These are phyloP conservation scores for Pythium guiyangense DNA, from an alignment of 352 stramenopile species.

Conservation along the genomic window DNA sequence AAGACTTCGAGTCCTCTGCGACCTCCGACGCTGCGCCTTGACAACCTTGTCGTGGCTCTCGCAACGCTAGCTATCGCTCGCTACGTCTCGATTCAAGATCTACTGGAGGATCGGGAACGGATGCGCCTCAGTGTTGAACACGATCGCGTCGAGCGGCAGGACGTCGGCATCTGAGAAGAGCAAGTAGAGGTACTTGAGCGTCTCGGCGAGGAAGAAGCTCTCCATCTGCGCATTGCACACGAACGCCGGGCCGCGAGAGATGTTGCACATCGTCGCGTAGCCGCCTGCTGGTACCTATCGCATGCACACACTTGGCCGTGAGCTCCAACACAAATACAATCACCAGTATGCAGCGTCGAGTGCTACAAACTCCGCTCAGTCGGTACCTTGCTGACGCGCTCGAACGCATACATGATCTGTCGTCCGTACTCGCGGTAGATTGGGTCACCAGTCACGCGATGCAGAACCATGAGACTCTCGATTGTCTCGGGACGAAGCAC, in stretches of 20 bases:
- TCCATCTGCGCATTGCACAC: slow-evolving; percentile 50
- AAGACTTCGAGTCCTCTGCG: no score
- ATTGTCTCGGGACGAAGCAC: slow-evolving; percentile 82
- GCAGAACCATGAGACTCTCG: slow-evolving; percentile 87
- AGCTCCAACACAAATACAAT: no score
- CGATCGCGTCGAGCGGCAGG: slow-evolving; percentile 60
- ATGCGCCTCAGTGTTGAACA: slow-evolving; percentile 87
- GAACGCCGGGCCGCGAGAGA: slow-evolving; percentile 26
- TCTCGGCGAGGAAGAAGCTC: slow-evolving; percentile 89
- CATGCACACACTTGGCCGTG: no score
- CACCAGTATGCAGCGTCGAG: no score
- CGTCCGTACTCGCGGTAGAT: slow-evolving; percentile 79
- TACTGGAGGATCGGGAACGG: slow-evolving; percentile 41
- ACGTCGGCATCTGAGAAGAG: slow-evolving; percentile 75
- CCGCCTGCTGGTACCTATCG: slow-evolving; percentile 36
- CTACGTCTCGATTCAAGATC: not conserved
- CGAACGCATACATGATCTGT: slow-evolving; percentile 70
- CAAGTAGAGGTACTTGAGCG: slow-evolving; percentile 91
- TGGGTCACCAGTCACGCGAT: slow-evolving; percentile 74
- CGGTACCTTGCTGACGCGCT: slow-evolving; percentile 46
- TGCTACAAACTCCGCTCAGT: no score
- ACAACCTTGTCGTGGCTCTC: not conserved
- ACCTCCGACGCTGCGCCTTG: no score
- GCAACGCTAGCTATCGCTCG: not conserved
- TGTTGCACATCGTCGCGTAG: slow-evolving; percentile 57